Percentiles rank a stretch among this genome's conserved stretches.
These are phyloP conservation scores for Thielaviopsis populi DNA, from an alignment of 2,329 filamentous ascomycete genomes.

Conservation along the genomic window DNA sequence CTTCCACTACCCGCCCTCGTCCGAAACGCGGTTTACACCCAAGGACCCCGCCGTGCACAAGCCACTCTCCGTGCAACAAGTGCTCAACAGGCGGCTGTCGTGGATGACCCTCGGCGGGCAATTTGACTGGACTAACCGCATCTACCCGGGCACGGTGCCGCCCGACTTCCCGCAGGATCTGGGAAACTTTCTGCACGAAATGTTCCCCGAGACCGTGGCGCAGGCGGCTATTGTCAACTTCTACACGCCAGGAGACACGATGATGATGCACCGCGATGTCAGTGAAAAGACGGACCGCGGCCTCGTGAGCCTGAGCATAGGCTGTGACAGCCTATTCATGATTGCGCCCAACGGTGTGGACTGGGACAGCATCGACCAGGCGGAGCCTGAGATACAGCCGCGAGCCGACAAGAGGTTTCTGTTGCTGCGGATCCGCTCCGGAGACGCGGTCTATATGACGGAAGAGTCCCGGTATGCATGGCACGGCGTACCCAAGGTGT, in stretches of 20 bases:
- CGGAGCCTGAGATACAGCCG: background rate
- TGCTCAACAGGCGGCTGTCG: constrained; percentile 66
- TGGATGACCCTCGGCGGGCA: constrained; percentile 94
- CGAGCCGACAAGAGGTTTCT: constrained; percentile 33
- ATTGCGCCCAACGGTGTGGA: constrained; percentile 47
- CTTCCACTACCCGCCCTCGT: constrained; percentile 36
- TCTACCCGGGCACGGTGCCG: constrained; percentile 54
- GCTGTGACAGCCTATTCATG: constrained; percentile 81
- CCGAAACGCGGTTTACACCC: constrained; percentile 44
- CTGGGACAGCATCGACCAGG: constrained; percentile 14
- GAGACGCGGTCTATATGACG: constrained; percentile 84
- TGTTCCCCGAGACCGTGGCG: constrained; percentile 65
- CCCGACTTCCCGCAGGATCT: constrained; percentile 65
- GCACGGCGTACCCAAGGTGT: constrained; percentile 85
- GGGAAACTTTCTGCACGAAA: constrained; percentile 44
- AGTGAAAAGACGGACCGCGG: constrained; percentile 69
- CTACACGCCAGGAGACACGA: constrained; percentile 77
- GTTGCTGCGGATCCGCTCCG: constrained; percentile 57
- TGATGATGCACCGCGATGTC: constrained; percentile 87
- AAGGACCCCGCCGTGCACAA: constrained; percentile 63
- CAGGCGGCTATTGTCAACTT: constrained; percentile 91
- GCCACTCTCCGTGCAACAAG: constrained; percentile 50
- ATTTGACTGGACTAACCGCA: constrained; percentile 86
- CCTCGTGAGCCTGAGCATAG: constrained; percentile 72
- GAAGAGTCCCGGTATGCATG: constrained; percentile 71